Base-by-base conservation (phyloP, 2,329 filamentous ascomycete genomes). In the Colletotrichum sp. region DNA sequence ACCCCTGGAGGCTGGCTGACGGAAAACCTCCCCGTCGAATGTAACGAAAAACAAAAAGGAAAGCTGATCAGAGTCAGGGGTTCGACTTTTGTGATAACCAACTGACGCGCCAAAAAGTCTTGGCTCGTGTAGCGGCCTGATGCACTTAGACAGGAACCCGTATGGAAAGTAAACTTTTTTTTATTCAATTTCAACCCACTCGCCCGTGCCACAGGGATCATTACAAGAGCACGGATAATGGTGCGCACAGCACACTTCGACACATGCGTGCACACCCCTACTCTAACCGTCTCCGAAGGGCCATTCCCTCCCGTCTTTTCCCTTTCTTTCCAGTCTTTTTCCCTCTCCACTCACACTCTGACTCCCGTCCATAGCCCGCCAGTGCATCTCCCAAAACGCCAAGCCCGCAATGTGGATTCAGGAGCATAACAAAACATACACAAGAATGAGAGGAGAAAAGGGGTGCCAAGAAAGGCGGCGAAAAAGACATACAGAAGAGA, bases 381-480 rank as follows among this genome's bases (percentile, higher is more conserved):
- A 15, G 39, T 57, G 64, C 73, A 68, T 68, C 44, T 73, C 59
- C 64, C 63, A 73, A 73, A 75, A 75, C 73, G 73, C 73, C 73
- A 73, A 75, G 73, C 63, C 70, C 32, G 64, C 57, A 57, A 68
- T 72, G 70, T 68, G 64, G 64, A 68, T 28, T 68, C 57, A 44
- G 65, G 18, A 64, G 39, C 34, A 48, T 55, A 59, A n/a, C 30
- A 22, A 64, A 32, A 73, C 44, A 39, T 30, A 28, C 15, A 44
- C 32, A 36, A 63, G 39, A 66, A 60, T 30, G 30, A 57, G 32
- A 44, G 22, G 24, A 64, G 36, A 69, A 57, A 39, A 63, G 63
- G 52, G 22, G 15, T 34, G 34, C 13, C 22, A 22, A 63, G 59
- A 52, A 52, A 28, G 36, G 52, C 24, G 34, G 55, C 36, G 8